Evolutionary conservation across 2,329 filamentous ascomycete species (phyloP), one percentile per base, ranked within the genome.

Genomic region (Cadophora sp.): DNA sequence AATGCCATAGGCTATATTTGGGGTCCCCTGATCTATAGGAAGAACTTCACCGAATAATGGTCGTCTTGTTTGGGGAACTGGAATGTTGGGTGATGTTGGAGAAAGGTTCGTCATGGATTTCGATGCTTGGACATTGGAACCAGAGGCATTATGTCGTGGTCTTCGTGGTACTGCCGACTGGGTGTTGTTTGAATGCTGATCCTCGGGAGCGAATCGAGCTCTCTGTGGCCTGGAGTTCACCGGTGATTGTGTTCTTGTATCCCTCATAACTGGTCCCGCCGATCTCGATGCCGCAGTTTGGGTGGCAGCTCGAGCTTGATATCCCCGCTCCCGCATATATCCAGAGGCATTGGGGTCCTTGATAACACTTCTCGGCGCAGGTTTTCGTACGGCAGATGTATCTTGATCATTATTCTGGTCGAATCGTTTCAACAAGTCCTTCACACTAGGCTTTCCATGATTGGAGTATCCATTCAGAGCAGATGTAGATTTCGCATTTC

Each of bases 341-440:
- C 68, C 72, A 27, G 71, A 58, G 27, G 63, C 66, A 60, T 50
- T 68, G 14, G 59, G 43, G 60, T 74, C 69, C 65, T 70, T 73
- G 19, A 73, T 65, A 24, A 53, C 64, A 19, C 71, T 53, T 58
- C 74, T 71, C 37, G 68, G 62, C 7, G 62, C 56, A 14, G 73
- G 71, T 51, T 73, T 74, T 29, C 69, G 73, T 27, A 63, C 59
- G 9, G 82, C 27, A 79, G 80, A 60, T 81, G 74, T 69, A 81
- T 82, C 40, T 76, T 67, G 67, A 31, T 74, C 73, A 64, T 74
- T 82, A 73, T 84, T 88, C 76, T 90, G 88, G 79, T 95, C 92
- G 80, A 95, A 96, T 65, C 87, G 89, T 79, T 90, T 92, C 75
- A 92, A 89, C 70, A 96, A 83, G 76, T 96, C 92, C 80, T 91